Base-by-base conservation (phyloP, 2,329 filamentous ascomycete genomes). In the Nigrograna mackinnonii region DNA sequence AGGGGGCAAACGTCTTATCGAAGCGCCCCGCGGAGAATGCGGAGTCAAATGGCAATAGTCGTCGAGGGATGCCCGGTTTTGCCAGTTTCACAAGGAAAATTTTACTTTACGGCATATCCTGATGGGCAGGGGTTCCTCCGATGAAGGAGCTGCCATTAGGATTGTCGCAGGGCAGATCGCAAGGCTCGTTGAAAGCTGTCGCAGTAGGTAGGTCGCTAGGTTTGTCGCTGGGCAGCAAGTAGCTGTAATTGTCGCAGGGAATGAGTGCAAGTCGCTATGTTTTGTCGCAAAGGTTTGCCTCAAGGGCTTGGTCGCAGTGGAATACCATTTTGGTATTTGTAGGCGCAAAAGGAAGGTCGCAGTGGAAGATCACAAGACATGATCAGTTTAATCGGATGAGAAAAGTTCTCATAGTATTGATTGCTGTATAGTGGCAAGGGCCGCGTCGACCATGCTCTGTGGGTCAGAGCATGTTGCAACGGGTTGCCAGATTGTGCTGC, bases 161-260 rank as follows among this genome's bases (percentile, higher is more conserved):
- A n/a, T n/a, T n/a, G n/a, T n/a, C n/a, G n/a, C n/a, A n/a, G n/a
- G n/a, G n/a, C n/a, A n/a, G n/a, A n/a, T n/a, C n/a, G n/a, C n/a
- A n/a, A n/a, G n/a, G n/a, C n/a, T n/a, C n/a, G n/a, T n/a, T n/a
- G n/a, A n/a, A n/a, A n/a, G n/a, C n/a, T n/a, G n/a, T n/a, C n/a
- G n/a, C n/a, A n/a, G n/a, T n/a, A n/a, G n/a, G n/a, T n/a, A n/a
- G n/a, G n/a, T n/a, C n/a, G n/a, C n/a, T n/a, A n/a, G n/a, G n/a
- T n/a, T n/a, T n/a, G n/a, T n/a, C n/a, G n/a, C n/a, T n/a, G n/a
- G n/a, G n/a, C n/a, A n/a, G n/a, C n/a, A 44, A 48, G 38, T 48
- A 28, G 34, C 16, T 14, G 18, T 30, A 22, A 34, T 44, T 44
- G 28, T 37, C 24, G 43, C 43, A 41, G 35, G 39, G 46, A 26